Conservation (phyloP, 2,329 filamentous ascomycete species). For the Furcasterigmium sp. region DNA sequence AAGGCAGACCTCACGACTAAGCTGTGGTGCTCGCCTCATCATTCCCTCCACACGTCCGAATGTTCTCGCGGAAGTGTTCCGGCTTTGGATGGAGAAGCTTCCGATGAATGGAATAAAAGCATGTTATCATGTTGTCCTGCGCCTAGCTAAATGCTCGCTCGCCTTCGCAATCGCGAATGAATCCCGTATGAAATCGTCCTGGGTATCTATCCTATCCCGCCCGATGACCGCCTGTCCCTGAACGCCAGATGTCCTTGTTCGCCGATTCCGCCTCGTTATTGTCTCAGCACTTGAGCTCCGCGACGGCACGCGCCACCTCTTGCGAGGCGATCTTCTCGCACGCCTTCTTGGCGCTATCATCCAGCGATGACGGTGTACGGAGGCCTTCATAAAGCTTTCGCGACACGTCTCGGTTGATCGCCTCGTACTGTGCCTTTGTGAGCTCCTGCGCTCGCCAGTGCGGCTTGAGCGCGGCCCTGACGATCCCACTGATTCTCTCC, state of each 20-base stretch:
- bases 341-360: constrained; percentile 58
- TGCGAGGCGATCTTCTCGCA: constrained; percentile 73
- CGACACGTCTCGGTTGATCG: constrained; percentile 86
- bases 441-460: constrained; percentile 71
- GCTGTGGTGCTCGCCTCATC: too few relatives aligned
- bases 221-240: background rate
- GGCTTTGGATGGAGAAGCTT: too few relatives aligned
- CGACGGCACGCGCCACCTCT: constrained; percentile 74
- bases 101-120: background rate
- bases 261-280: background rate
- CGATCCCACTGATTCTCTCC: constrained; percentile 82
- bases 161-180: background rate
- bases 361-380: constrained; percentile 49
- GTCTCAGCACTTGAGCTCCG: constrained; percentile 31
- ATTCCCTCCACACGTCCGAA: too few relatives aligned
- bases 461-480: constrained; percentile 75
- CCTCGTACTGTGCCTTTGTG: constrained; percentile 84
- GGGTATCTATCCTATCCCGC: constrained; percentile 17
- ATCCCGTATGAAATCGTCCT: background rate
- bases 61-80: too few relatives aligned
- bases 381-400: constrained; percentile 77
- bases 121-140: background rate
- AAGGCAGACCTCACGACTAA: too few relatives aligned
- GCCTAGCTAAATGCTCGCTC: background rate
- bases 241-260: background rate